Evolutionary conservation across 169 alveolate species (phyloP), one percentile per base, ranked within the genome.

Genomic region (Plasmodium cynomolgi): DNA sequence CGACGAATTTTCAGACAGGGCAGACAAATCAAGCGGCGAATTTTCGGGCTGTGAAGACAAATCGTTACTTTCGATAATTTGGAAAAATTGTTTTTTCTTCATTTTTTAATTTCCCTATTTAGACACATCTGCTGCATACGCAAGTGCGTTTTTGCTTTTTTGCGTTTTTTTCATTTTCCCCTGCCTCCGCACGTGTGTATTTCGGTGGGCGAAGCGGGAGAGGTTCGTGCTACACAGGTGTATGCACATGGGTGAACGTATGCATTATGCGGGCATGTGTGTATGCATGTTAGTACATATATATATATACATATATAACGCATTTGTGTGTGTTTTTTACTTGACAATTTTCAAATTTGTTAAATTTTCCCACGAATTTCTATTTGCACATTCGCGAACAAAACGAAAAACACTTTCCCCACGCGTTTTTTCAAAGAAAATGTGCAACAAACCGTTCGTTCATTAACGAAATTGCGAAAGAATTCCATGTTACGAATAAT

Each of bases 61-160:
- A 33, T 85, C 93, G 56, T 37, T 29, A 84, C 50, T 84, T 90
- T 90, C 91, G 26, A 85, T 81, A 90, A 90, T 62, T 39, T 90
- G 91, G 83, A 90, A 90, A 80, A 90, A 90, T 37, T 90, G 83
- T 23, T 62, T 34, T 90, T 90, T 90, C 31, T 90, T 90, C 94
- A 90, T 88, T 88, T 88, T 84, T 73, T 41, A 44, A 62, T 23
- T 83, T 26, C 39, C 83, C 83, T 26, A 39, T 31, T 75, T 75
- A 68, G n/a, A 26, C 31, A 68, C 62, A 15, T 50, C 5, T 68
- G n/a, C 37, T 23, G 31, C 34, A 68, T 68, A 68, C 37, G 37
- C 37, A 68, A 68, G n/a, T 68, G 37, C 37, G 77, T 29, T 5
- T 29, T 29, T 13, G n/a, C n/a, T 23, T 20, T 9, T 26, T 11